Evolutionary conservation across 164 flowering plant genomes (phyloP).

Genomic region (Nymphaea colorata): DNA sequence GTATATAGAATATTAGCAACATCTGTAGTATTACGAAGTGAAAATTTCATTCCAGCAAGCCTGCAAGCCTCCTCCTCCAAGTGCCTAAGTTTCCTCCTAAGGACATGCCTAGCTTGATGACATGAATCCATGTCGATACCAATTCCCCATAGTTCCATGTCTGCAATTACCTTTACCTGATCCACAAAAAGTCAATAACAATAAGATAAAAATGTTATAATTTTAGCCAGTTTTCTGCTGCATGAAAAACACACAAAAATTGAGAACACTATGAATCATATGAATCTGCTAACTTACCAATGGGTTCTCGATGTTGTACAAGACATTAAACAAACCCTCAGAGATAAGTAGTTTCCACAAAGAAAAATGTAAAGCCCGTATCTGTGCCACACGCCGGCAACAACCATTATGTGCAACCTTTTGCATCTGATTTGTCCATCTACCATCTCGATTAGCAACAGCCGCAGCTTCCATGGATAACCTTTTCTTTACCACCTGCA

Average conservation of each 20-base stretch:
- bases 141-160: constrained; percentile 91
- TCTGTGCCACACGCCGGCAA: constrained; percentile 86
- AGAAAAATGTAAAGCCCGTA: constrained; percentile 57
- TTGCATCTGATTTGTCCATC: constrained; percentile 96
- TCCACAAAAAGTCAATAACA: not conserved
- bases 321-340: constrained; percentile 60
- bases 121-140: constrained; percentile 96
- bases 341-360: constrained; percentile 79
- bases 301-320: constrained; percentile 53
- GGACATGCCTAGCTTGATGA: constrained; percentile 50
- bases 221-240: too few species aligned
- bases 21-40: constrained; percentile 71
- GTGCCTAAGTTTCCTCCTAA: constrained; percentile 51
- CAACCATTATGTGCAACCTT: constrained; percentile 98
- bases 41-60: constrained; percentile 81
- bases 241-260: not conserved
- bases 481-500: constrained; percentile 84
- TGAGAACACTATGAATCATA: not conserved
- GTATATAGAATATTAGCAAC: constrained; percentile 73
- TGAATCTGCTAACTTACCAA: constrained; percentile 35
- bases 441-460: constrained; percentile 73
- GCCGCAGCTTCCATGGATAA: constrained; percentile 75
- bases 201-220: too few species aligned
- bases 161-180: constrained; percentile 87
- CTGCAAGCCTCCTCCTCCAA: constrained; percentile 82